Evolutionary conservation across 2,329 filamentous ascomycete genomes (phyloP), one percentile per base, ranked within the genome.

Genomic region (Calonectria hawksworthii): DNA sequence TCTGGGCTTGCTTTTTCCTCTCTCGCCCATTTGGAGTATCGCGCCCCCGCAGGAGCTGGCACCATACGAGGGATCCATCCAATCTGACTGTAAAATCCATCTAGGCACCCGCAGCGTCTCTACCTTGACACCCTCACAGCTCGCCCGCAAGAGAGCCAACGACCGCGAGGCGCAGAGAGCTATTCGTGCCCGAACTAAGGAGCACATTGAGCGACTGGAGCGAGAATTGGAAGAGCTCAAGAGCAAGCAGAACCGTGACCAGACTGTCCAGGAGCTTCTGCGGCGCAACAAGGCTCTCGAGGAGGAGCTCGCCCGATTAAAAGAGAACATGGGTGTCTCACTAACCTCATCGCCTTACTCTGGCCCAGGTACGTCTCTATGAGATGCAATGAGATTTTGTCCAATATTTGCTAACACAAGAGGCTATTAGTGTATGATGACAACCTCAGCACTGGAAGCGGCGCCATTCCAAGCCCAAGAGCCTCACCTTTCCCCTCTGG

Each of bases 101-200:
- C 44, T 64, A 89, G 90, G 90, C 63, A 91, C 94, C 74, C 92
- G 95, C 78, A 96, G 94, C 77, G 96, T 98, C 71, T 95, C 95
- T 77, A 96, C 94, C 81, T 89, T 98, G 83, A 98, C 95, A 14
- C 94, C 95, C 8, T 94, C 96, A 75, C 96, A 98, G 86, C 91
- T 98, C 74, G 95, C 94, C 36, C 94, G 96, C 85, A 98, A 98
- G 88, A 91, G 96, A 77, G 95, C 95, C 81, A 98, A 98, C 87
- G 96, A 98, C 84, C 92, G 96, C 75, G 95, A 98, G 85, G 96
- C 96, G 52, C 96, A 98, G 86, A 91, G 96, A 65, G 95, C 94
- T 52, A 98, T 98, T 77, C 90, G 96, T 65, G 94, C 96, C 84
- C 91, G 96, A 80, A 98, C 96, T 50, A 96, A 96, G 87, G 92